These are phyloP conservation scores for Talaromyces islandicus DNA, from an alignment of 2,329 filamentous ascomycete genomes.

Conservation along the genomic window DNA sequence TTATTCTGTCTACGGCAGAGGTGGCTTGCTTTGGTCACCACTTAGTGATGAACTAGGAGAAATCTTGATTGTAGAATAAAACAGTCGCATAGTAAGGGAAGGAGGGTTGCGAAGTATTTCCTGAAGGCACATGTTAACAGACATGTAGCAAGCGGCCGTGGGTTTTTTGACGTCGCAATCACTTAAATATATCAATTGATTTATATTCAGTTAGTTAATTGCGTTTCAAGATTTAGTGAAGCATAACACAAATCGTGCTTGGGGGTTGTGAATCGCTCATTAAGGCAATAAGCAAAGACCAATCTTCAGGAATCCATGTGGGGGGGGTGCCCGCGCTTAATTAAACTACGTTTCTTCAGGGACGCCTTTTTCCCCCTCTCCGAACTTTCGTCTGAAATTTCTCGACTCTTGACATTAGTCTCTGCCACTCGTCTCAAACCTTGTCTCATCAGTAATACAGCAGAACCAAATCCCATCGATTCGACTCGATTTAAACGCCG, in stretches of 20 bases:
- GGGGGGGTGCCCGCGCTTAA: too few species aligned
- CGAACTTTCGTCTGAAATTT: too few species aligned
- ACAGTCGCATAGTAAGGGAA: neutral
- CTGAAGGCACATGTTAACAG: neutral
- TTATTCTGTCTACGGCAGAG: neutral
- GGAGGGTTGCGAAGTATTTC: neutral
- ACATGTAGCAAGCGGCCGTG: neutral
- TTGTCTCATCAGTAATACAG: too few species aligned
- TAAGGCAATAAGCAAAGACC: too few species aligned
- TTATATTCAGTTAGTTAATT: neutral
- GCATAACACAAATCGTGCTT: too few species aligned
- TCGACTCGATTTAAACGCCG: too few species aligned
- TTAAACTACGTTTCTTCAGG: neutral
- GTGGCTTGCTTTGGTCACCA: neutral
- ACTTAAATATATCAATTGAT: too few species aligned
- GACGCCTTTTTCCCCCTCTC: neutral
- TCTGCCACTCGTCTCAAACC: too few species aligned
- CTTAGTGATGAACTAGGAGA: neutral
- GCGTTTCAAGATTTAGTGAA: neutral
- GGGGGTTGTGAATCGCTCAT: too few species aligned
- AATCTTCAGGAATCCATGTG: neutral
- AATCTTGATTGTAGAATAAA: neutral
- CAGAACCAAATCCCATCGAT: too few species aligned
- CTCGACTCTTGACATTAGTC: too few species aligned
- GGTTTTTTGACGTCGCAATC: neutral